These are phyloP conservation scores for Triticum turgidum DNA, from an alignment of 176 grass and related monocot genomes.

Conservation along the genomic window DNA sequence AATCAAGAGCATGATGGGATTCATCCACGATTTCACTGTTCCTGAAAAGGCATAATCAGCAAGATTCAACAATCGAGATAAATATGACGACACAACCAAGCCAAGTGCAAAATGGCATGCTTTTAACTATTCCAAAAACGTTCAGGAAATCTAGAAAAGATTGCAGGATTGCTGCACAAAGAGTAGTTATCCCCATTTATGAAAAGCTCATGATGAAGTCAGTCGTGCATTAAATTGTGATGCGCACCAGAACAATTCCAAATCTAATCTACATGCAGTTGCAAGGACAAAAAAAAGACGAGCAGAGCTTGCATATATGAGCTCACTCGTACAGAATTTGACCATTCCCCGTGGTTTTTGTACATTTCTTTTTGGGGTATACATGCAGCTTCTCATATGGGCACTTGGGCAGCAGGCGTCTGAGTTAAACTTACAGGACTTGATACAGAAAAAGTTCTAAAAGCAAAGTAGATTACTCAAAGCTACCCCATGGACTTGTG, in stretches of 20 bases:
- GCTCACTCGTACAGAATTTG: background rate
- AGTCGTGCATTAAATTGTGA: background rate
- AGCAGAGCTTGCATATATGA: background rate
- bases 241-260: background rate
- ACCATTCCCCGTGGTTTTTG: background rate
- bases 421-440: constrained; percentile 17
- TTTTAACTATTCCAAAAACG: constrained; percentile 5
- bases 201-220: background rate
- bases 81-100: constrained; percentile 5
- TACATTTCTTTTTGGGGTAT: background rate
- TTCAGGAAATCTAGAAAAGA: background rate
- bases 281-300: background rate
- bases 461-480: constrained; percentile 12
- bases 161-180: background rate
- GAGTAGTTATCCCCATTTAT: background rate
- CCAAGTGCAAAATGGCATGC: background rate
- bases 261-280: background rate
- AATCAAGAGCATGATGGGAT: constrained; percentile 8
- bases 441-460: background rate
- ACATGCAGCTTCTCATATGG: background rate
- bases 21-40: constrained; percentile 1
- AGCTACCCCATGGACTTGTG: constrained; percentile 16
- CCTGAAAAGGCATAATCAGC: constrained; percentile 31
- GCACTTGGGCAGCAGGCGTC: background rate
- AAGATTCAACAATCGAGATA: constrained; percentile 3